Evolutionary conservation across 1,139 yeast species (phyloP), one percentile per base, ranked within the genome.

Genomic region (Geotrichum siamense): DNA sequence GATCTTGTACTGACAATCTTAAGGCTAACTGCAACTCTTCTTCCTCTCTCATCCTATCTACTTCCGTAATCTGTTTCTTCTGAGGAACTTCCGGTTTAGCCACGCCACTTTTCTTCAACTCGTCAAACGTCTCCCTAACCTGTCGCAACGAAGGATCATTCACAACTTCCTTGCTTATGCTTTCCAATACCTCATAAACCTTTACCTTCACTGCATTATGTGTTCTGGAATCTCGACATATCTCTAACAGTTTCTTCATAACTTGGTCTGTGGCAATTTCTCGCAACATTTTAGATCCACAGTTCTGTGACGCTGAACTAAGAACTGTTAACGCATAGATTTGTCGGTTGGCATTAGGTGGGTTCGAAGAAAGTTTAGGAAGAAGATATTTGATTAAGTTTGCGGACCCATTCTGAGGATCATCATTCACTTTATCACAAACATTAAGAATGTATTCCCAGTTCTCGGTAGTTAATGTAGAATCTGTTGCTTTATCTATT

Each of bases 281-380:
- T 51, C 84, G 87, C 55, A 79, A 80, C 75, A 84, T 76, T 53
- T 87, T 71, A 2, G 94, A 79, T 1, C 97, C 97, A 65, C 97
- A 89, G 60, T 91, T 91, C 62, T 87, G 96, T 0, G 95, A 95
- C 29, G 86, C 63, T 0, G 96, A 81, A 13, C 78, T 74, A 16
- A 85, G 65, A 44, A 89, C 65, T 0, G 38, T 27, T 43, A 91
- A 64, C 0, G 93, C 64, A 54, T 94, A 72, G 43, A 89, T 67
- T 23, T 85, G 77, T 1, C 83, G 82, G 61, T 89, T 91, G 22
- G 95, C 96, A 61, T 85, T 91, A 3, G 37, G 37, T 9, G 37
- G 37, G 38, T 74, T 69, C 23, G 73, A 69, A 27, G 69, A 68
- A 38, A 89, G 65, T 43, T 89, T 71, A 19, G 69, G 63, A 38